Conservation (phyloP, 2,329 filamentous ascomycete species). For the Alternaria brassicae region DNA sequence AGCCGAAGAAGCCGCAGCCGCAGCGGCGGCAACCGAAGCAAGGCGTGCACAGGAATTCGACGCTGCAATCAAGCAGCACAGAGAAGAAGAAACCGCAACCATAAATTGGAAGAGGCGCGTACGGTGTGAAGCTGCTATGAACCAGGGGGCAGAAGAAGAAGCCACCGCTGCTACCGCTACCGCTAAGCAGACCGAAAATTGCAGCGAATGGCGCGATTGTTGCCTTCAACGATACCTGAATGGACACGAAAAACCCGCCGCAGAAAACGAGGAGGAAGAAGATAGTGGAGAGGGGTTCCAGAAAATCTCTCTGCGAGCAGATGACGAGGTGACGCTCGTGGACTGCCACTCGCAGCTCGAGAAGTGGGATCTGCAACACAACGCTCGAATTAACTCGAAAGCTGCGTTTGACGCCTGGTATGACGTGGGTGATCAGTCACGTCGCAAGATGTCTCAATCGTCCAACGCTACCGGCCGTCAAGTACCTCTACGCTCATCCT, state of each 20-base stretch:
- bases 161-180: too few species aligned
- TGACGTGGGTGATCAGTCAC: background rate
- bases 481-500: background rate
- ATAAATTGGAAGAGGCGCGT: background rate
- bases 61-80: background rate
- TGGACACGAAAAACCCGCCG: background rate
- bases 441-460: background rate
- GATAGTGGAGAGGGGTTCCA: background rate
- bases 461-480: too few species aligned
- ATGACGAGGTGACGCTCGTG: background rate
- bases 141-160: background rate
- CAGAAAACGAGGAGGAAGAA: background rate
- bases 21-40: background rate
- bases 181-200: background rate
- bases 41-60: background rate
- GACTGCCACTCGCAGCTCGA: background rate
- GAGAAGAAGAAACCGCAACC: background rate
- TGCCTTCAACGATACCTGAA: background rate
- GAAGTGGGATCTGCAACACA: background rate
- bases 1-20: background rate
- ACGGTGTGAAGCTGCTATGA: background rate
- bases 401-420: background rate
- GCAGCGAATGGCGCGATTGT: background rate
- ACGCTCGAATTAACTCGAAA: background rate
- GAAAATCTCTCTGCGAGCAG: background rate